These are phyloP conservation scores for Mortierella sp. DNA, from an alignment of 371 early-diverging fungal species.

Conservation along the genomic window DNA sequence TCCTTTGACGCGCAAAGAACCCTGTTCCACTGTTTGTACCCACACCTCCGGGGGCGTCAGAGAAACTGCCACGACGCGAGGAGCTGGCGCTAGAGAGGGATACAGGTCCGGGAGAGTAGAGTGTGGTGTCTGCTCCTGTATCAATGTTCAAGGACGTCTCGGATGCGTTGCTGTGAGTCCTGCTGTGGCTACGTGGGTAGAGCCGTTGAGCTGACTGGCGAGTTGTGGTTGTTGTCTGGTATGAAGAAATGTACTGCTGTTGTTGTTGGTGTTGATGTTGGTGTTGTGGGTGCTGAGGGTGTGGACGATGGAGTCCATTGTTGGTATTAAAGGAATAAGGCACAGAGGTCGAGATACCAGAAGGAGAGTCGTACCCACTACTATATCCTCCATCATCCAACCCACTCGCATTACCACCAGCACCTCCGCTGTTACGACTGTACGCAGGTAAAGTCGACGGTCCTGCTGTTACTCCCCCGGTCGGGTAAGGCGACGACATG, in stretches of 20 bases:
- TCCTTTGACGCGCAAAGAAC: constrained; percentile 13
- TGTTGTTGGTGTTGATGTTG: constrained; percentile 9
- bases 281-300: constrained; percentile 15
- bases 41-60: constrained; percentile 10
- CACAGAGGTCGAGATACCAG: constrained; percentile 5
- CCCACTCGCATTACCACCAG: neutral
- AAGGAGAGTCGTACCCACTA: constrained; percentile 13
- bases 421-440: neutral
- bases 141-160: constrained; percentile 38
- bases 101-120: constrained; percentile 26
- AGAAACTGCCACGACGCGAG: constrained; percentile 30
- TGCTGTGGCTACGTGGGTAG: constrained; percentile 22
- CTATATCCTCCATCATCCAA: constrained; percentile 11
- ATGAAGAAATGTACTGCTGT: neutral
- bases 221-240: neutral
- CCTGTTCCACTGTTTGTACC: neutral
- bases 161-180: constrained; percentile 33
- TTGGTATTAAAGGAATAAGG: constrained; percentile 6
- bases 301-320: neutral
- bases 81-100: constrained; percentile 40
- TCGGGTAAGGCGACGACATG: neutral
- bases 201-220: neutral
- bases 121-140: neutral
- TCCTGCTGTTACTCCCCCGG: neutral
- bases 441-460: neutral